These are phyloP conservation scores for Psilocybe azurescens DNA, from an alignment of 768 basidiomycete genomes.

Conservation along the genomic window DNA sequence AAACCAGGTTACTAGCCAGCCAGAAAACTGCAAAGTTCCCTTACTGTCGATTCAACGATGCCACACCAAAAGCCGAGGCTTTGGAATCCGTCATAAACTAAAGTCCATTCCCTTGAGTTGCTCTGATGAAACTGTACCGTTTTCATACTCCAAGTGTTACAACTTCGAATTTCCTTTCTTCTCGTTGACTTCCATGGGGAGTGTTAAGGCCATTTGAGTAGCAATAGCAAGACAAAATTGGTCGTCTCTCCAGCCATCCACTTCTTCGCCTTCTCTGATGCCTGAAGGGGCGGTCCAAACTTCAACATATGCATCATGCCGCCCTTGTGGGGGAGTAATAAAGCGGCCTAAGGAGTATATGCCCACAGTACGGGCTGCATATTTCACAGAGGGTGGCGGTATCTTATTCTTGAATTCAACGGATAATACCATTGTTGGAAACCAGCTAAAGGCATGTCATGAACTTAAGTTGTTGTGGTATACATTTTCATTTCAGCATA, in stretches of 20 bases:
- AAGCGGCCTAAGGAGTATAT: slow-evolving; percentile 59
- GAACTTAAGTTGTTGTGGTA: not conserved
- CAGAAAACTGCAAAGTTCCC: too few species aligned
- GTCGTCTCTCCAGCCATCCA: slow-evolving; percentile 60
- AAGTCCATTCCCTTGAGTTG: not conserved
- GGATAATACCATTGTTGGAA: slow-evolving; percentile 63
- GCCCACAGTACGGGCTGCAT: slow-evolving; percentile 60
- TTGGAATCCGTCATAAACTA: too few species aligned
- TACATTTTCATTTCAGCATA: slow-evolving; percentile 13
- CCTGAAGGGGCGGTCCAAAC: slow-evolving; percentile 70
- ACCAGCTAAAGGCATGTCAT: slow-evolving; percentile 50
- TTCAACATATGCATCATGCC: slow-evolving; percentile 65
- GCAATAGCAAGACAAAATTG: slow-evolving; percentile 68
- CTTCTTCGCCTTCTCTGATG: slow-evolving; percentile 48
- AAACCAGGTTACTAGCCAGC: slow-evolving; percentile 42
- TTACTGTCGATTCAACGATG: too few species aligned
- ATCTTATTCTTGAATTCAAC: slow-evolving; percentile 70
- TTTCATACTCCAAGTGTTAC: not conserved
- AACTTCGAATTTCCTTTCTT: slow-evolving; percentile 27
- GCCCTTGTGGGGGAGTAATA: slow-evolving; percentile 54
- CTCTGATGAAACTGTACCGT: not conserved
- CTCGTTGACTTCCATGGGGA: slow-evolving; percentile 48
- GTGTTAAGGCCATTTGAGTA: slow-evolving; percentile 62
- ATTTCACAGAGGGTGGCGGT: slow-evolving; percentile 42
- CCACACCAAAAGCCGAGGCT: too few species aligned